Base-by-base conservation (phyloP, 352 stramenopile species). In the Phytophthora hybrid region DNA sequence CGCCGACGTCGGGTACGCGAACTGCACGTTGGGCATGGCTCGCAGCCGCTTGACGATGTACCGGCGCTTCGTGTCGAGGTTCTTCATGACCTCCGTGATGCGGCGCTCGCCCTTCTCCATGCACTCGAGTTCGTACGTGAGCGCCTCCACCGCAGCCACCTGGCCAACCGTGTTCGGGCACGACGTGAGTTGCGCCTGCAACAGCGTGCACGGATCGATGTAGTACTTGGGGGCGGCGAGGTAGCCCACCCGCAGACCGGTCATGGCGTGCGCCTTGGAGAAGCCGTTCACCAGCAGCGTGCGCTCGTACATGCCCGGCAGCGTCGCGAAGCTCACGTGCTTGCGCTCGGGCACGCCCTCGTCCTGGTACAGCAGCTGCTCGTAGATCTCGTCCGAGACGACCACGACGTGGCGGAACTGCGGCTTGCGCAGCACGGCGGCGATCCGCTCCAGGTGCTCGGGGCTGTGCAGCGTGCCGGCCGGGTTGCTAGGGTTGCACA, bases 251-350 rank as follows among this genome's bases (percentile, higher is more conserved):
- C 97, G 84, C 26, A 98, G 87, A 32, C 97, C 97, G 3, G 97
- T 98, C 97, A 99, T 99, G 23, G 97, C 97, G 75, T 98, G 91
- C 29, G 91, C 93, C 81, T 99, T 99, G 58, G 91, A 98, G 72
- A 99, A 99, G 5, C 97, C 96, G 74, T 99, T 99, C 21, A 99
- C 76, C 13, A 98, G 85, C 18, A 99, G 79, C 37, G 96, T 99
- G 14, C 96, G 83, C 47, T 93, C 71, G 69, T 92, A 97, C 91
- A 99, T 98, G 52, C 76, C 85, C 0, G 86, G 85, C 7, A 94
- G 68, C 26, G 82, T 79, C 21, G 86, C 88, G 44, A 97, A 95
- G 68, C 81, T 92, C 60, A 85, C 60, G 73, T 93, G 87, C 23
- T 71, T 74, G 26, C 82, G 83, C 52, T 78, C 85, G 49, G 71